Percentiles rank a stretch among this genome's conserved stretches.
These are phyloP conservation scores for Flaveria trinervia DNA, from an alignment of 129 eudicot genomes.

Conservation along the genomic window DNA sequence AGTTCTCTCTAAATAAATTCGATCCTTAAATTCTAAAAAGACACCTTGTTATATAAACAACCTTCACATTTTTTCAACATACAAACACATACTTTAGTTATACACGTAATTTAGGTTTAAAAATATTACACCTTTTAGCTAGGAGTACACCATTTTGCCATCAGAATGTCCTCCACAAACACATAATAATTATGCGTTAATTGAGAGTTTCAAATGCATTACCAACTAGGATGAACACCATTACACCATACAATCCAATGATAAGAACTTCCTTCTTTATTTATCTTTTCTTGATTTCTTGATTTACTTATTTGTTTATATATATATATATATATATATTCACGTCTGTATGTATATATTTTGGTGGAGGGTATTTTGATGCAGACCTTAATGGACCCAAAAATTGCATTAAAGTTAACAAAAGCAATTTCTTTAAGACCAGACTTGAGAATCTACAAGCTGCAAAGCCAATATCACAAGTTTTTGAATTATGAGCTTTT, in stretches of 20 bases:
- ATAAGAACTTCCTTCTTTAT: not conserved
- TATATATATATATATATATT: too few relatives aligned
- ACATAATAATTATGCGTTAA: too few relatives aligned
- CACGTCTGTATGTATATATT: not conserved
- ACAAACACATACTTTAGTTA: too few relatives aligned
- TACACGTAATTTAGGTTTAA: too few relatives aligned
- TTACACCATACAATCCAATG: not conserved
- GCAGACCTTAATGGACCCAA: conserved; percentile 33
- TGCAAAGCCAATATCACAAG: conserved; percentile 32
- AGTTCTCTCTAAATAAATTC: too few relatives aligned
- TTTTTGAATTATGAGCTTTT: conserved; percentile 25
- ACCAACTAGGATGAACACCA: not conserved
- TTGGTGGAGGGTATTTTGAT: conserved; percentile 30
- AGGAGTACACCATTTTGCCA: too few relatives aligned
- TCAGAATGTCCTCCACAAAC: too few relatives aligned
- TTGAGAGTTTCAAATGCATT: not conserved
- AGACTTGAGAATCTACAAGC: conserved; percentile 51
- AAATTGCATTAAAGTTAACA: conserved; percentile 35
- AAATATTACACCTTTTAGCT: too few relatives aligned
- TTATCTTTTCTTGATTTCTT: not conserved
- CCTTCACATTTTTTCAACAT: too few relatives aligned
- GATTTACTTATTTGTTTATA: too few relatives aligned
- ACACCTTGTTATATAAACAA: too few relatives aligned
- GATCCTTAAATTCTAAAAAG: too few relatives aligned
- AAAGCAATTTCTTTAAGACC: conserved; percentile 51